phyloP scores from a whole-genome alignment of 345 rosid genomes.

The Salix arbutifolia region DNA sequence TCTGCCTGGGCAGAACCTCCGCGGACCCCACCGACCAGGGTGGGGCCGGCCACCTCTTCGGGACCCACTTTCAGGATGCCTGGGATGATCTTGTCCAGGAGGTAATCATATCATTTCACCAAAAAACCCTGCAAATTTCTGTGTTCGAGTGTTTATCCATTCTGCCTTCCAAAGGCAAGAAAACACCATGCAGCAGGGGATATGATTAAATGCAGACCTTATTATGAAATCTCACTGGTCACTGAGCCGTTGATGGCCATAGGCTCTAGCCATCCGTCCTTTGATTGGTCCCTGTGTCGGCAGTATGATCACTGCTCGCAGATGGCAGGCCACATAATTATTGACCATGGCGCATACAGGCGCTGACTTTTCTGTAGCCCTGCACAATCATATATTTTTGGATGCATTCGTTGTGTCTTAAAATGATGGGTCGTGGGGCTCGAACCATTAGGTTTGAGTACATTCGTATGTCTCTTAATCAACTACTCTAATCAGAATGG shows the following conservation, averaged over 20 bases:
- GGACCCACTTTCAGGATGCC: constrained; percentile 98
- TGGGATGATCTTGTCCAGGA: constrained; percentile 97
- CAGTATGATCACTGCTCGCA: constrained; percentile 27
- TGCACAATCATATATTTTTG: constrained; percentile 16
- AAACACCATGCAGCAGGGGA: constrained; percentile 26
- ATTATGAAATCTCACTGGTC: constrained; percentile 32
- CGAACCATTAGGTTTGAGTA: background rate
- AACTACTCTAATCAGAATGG: constrained; percentile 14
- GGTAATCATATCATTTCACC: constrained; percentile 38
- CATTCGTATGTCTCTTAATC: no score
- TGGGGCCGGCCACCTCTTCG: constrained; percentile 90
- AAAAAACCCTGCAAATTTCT: background rate
- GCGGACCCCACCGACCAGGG: constrained; percentile 87
- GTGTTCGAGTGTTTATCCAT: background rate
- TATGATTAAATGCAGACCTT: constrained; percentile 26
- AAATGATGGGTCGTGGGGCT: constrained; percentile 8
- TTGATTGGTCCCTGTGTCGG: constrained; percentile 24
- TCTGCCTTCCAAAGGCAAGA: constrained; percentile 25
- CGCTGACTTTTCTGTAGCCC: background rate
- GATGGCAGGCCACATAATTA: constrained; percentile 20
- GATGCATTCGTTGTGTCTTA: constrained; percentile 8
- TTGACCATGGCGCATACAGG: background rate
- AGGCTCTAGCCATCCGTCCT: constrained; percentile 21
- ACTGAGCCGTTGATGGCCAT: constrained; percentile 27
- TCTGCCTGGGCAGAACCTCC: constrained; percentile 84